Percentiles rank a stretch among this genome's conserved stretches.
Evolutionary conservation across 2,329 filamentous ascomycete genomes (phyloP).

Genomic region (Cladosporium halotolerans): DNA sequence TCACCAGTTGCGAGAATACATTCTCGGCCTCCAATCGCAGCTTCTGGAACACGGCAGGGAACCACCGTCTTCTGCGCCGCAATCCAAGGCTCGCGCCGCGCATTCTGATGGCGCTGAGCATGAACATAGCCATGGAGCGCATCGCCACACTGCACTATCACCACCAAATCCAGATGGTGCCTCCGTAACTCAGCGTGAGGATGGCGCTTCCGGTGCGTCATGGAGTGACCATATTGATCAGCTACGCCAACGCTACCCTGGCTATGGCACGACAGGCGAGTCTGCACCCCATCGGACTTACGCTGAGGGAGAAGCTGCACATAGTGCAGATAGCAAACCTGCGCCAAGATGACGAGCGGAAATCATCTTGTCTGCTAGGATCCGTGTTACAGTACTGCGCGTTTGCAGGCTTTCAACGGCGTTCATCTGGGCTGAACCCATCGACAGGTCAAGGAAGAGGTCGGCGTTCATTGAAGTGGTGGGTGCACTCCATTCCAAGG

Average conservation of each 20-base stretch:
- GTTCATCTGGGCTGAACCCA: background rate
- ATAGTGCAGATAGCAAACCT: conserved; percentile 7
- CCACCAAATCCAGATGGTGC: background rate
- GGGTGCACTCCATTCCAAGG: background rate
- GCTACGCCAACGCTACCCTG: conserved; percentile 19
- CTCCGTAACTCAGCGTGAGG: background rate
- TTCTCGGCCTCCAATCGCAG: conserved; percentile 80
- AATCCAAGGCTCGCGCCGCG: conserved; percentile 11
- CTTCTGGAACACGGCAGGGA: conserved; percentile 79
- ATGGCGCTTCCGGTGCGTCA: background rate
- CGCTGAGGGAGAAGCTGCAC: conserved; percentile 4
- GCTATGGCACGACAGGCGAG: conserved; percentile 23
- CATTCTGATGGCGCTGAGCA: background rate
- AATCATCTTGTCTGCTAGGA: background rate
- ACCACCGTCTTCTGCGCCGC: conserved; percentile 61
- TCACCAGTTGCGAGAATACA: conserved; percentile 84
- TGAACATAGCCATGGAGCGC: conserved; percentile 20
- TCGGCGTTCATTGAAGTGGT: background rate
- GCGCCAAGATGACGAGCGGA: background rate
- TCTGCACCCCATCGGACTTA: conserved; percentile 10
- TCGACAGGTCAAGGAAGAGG: background rate
- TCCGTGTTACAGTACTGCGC: background rate
- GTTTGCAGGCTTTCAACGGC: background rate
- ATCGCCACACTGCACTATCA: conserved; percentile 14
- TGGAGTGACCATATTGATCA: conserved; percentile 14